Base-by-base conservation (phyloP, 139 green algal species). In the Auxenochlorella protothecoides region DNA sequence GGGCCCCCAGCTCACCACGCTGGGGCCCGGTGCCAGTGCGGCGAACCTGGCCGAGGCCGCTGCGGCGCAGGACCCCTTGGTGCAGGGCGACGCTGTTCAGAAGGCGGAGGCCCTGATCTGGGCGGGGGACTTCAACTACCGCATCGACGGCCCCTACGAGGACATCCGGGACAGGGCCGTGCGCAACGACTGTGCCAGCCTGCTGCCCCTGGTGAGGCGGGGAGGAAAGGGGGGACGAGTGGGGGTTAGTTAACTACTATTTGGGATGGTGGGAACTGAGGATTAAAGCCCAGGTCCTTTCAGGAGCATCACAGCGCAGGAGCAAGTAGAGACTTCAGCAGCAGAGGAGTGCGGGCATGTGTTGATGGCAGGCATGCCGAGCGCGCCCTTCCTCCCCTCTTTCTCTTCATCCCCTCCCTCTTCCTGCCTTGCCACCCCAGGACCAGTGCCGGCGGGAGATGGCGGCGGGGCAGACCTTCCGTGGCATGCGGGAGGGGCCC, bases 111-210 rank as follows among this genome's bases (percentile, higher is more conserved):
- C 85, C 68, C 66, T 96, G 62, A 67, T 96, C 10, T 96, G 92
- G 92, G 70, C 86, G 66, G 92, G 92, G 6, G 92, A 97, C 79
- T 94, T 97, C 80, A 97, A 97, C 80, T 97, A 97, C 78, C 79
- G 90, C 4, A 79, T 93, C 6, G 83, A 89, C 56, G 44, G 76
- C 3, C 53, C 68, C 11, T 86, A 88, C 68, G 79, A 87, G 10
- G 73, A 83, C 4, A 86, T 81, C 11, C 59, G 75, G 52, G 68
- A 72, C 11, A 10, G n/a, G 3, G 60, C 79, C 4, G 64, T 66
- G 57, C 15, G 70, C 4, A 68, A 75, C 61, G 55, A 82, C 53
- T 62, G 77, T 55, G 68, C 14, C 6, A 6, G 13, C 16, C 74
- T 88, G 59, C 59, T 81, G 55, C 71, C 73, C 9, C 53, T 67